A percentile compares a stretch with the other conserved stretches of the same genome.
These are phyloP conservation scores for Cerioporus squamosus DNA, from an alignment of 1,284 basidiomycete species.

Conservation along the genomic window DNA sequence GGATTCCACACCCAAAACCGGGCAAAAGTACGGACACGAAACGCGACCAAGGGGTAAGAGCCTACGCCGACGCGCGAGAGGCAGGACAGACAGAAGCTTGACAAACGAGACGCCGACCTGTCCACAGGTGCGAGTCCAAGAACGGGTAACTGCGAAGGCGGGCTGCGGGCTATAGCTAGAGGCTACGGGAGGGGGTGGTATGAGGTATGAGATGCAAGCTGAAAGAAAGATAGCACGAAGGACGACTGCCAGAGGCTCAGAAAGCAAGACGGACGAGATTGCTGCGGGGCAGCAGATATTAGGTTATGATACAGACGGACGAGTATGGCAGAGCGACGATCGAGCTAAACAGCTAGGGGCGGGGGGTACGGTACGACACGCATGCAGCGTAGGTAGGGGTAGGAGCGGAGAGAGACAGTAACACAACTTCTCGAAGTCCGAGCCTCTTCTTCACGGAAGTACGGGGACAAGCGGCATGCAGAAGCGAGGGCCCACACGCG, in stretches of 20 bases:
- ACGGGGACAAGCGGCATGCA: background rate
- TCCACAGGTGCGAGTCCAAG: constrained; percentile 8
- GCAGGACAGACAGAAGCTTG: no score
- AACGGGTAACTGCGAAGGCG: background rate
- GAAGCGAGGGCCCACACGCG: constrained; percentile 4
- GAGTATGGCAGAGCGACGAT: constrained; percentile 14
- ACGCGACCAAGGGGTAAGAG: no score
- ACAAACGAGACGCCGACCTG: background rate
- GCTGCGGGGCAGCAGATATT: background rate
- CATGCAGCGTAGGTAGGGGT: background rate
- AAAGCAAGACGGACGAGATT: background rate
- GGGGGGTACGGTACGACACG: background rate
- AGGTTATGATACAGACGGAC: constrained; percentile 11
- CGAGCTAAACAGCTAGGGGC: constrained; percentile 23
- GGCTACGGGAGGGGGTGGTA: background rate
- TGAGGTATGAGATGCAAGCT: background rate
- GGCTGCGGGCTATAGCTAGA: background rate
- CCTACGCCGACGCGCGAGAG: no score
- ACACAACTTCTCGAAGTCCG: constrained; percentile 30
- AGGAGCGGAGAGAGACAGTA: constrained; percentile 5
- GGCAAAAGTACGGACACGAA: no score
- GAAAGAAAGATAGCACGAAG: background rate
- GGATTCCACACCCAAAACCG: no score
- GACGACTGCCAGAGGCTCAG: constrained; percentile 8
- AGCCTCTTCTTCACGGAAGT: constrained; percentile 27